Conservation (phyloP, 2,329 filamentous ascomycete genomes). For the Ceratocystiopsis sp. region DNA sequence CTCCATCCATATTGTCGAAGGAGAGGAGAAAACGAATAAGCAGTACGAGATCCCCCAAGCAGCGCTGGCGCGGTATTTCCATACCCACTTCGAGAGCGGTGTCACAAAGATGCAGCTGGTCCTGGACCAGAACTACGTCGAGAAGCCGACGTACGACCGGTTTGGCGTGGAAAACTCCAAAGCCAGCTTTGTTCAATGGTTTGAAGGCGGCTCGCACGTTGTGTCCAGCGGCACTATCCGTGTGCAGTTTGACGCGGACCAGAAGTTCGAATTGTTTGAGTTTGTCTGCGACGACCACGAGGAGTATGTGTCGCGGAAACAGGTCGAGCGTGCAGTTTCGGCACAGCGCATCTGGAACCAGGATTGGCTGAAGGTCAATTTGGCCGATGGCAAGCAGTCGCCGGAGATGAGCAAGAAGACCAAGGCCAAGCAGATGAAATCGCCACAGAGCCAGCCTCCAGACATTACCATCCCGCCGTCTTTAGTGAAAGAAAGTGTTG, state of each 20-base stretch:
- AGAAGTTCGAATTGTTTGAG: constrained; percentile 73
- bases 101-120: constrained; percentile 75
- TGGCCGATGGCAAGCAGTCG: constrained; percentile 38
- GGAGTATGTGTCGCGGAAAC: constrained; percentile 63
- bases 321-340: constrained; percentile 42
- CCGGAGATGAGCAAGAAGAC: constrained; percentile 53
- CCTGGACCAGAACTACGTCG: constrained; percentile 47
- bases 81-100: constrained; percentile 74
- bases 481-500: constrained; percentile 36
- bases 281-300: constrained; percentile 62
- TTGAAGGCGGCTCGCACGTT: constrained; percentile 67
- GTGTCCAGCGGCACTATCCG: constrained; percentile 62
- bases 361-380: constrained; percentile 45
- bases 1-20: constrained; percentile 39
- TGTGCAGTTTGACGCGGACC: constrained; percentile 61
- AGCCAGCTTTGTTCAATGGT: constrained; percentile 79
- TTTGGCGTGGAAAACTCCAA: constrained; percentile 61
- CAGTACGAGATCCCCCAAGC: constrained; percentile 74
- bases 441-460: constrained; percentile 39
- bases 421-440: constrained; percentile 41
- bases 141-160: constrained; percentile 41
- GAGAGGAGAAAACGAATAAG: constrained; percentile 47
- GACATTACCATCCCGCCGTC: constrained; percentile 44
- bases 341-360: constrained; percentile 48
- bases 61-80: constrained; percentile 74